Evolutionary conservation across 2,329 filamentous ascomycete genomes (phyloP).

Genomic region (Trichoderma afroharzianum): DNA sequence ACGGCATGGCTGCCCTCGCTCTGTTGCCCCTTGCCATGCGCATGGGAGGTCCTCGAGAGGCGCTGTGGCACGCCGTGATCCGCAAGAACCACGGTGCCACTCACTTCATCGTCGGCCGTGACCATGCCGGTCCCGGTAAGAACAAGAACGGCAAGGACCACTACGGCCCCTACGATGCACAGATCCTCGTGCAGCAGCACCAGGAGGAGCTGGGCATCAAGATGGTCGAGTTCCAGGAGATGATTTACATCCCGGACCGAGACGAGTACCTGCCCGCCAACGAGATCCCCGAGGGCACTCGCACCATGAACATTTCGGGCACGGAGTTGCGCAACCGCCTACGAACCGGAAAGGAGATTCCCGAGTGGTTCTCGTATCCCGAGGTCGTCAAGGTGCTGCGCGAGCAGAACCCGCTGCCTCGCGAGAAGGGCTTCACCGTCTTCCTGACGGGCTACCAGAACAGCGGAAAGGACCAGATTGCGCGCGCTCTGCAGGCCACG

Average conservation of each 20-base stretch:
- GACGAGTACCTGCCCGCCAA: conserved; percentile 96
- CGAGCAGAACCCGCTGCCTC: conserved; percentile 90
- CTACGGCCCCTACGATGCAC: conserved; percentile 97
- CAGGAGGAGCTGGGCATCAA: conserved; percentile 94
- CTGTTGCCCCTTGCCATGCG: conserved; percentile 96
- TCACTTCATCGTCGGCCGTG: conserved; percentile 98
- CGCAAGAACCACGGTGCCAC: conserved; percentile 99
- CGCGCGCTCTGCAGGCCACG: conserved; percentile 90
- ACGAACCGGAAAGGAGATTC: conserved; percentile 87
- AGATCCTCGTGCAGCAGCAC: conserved; percentile 95
- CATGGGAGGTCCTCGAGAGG: conserved; percentile 97
- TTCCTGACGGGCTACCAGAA: conserved; percentile 98
- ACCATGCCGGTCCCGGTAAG: conserved; percentile 96
- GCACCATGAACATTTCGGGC: conserved; percentile 83
- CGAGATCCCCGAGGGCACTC: conserved; percentile 76
- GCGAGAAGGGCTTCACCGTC: conserved; percentile 92
- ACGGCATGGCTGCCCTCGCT: conserved; percentile 96
- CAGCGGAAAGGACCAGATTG: conserved; percentile 94
- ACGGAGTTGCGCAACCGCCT: conserved; percentile 91
- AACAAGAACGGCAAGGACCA: conserved; percentile 96
- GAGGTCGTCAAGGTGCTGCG: conserved; percentile 95
- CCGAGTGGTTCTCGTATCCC: conserved; percentile 99
- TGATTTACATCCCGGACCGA: conserved; percentile 96
- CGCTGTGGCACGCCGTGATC: conserved; percentile 99
- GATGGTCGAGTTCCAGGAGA: conserved; percentile 99